These are phyloP conservation scores for Lyophyllum semitale DNA, from an alignment of 768 basidiomycete species.

Conservation along the genomic window DNA sequence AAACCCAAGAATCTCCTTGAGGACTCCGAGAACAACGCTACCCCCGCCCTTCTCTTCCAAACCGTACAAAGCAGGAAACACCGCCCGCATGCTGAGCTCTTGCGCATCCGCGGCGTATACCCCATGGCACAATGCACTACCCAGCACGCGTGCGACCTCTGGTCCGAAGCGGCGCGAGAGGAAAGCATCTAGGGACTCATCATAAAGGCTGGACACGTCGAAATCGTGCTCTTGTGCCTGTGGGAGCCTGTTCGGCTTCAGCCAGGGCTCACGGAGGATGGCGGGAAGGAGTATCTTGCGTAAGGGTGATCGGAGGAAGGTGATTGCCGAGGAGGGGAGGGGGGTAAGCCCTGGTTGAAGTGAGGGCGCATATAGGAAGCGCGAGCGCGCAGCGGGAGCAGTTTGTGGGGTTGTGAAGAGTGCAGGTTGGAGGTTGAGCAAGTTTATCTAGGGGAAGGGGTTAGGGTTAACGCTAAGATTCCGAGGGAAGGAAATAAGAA, in stretches of 20 bases:
- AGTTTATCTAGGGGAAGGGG: conserved; percentile 59
- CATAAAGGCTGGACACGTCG: conserved; percentile 24
- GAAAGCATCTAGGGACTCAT: conserved; percentile 85
- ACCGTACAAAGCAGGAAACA: conserved; percentile 76
- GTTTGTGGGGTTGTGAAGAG: conserved; percentile 68
- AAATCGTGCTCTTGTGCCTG: neutral
- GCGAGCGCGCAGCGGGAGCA: conserved; percentile 74
- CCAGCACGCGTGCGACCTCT: conserved; percentile 70
- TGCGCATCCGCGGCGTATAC: conserved; percentile 90
- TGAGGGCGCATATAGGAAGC: conserved; percentile 62
- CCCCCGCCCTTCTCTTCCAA: conserved; percentile 69
- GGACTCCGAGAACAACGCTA: conserved; percentile 64
- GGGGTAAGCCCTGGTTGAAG: conserved; percentile 48
- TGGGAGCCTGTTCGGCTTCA: conserved; percentile 35
- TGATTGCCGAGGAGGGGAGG: conserved; percentile 44
- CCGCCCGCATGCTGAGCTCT: conserved; percentile 69
- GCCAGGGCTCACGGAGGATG: conserved; percentile 60
- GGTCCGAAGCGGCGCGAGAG: conserved; percentile 73
- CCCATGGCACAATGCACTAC: conserved; percentile 86
- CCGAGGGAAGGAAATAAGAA: no score
- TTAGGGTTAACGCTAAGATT: neutral
- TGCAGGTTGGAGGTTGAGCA: conserved; percentile 60
- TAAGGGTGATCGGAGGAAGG: conserved; percentile 42
- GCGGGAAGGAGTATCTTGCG: conserved; percentile 50
- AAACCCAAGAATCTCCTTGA: conserved; percentile 27